Base-by-base conservation (phyloP, 2,329 filamentous ascomycete species). In the Beauveria brongniartii region DNA sequence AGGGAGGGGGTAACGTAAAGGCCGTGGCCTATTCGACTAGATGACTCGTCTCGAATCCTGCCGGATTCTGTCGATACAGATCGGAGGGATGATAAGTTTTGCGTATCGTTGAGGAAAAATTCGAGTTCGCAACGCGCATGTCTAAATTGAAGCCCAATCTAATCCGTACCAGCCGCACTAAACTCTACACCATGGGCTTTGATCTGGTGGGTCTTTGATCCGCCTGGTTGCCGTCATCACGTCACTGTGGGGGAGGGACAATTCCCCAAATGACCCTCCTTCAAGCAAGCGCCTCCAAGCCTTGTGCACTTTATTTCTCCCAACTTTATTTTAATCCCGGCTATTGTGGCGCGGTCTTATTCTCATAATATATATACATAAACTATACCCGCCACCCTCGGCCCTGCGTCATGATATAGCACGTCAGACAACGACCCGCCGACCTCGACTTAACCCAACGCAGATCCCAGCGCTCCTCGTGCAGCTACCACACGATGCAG, bases 401-500 rank as follows among this genome's bases (percentile, higher is more conserved):
- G 24, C 14, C 22, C 43, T 37, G 6, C 55, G 61, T 47, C 61
- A 62, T 62, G 61, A 59, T 62, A 52, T 62, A 62, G 61, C 48
- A 62, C 34, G 43, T 62, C 55, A 54, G 46, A 41, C 55, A 47
- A 43, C 51, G 47, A 47, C 52, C 48, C 43, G 48, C 28, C 50
- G 47, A 30, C 30, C 53, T 53, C n/a, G 44, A 52, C n/a, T 34
- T 37, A 47, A 41, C 9, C 28, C 52, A 51, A 50, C 50, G 55
- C n/a, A 37, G 55, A 34, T 48, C 48, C 9, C 55, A 59, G 44
- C 55, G 61, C 41, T 59, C 61, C 18, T 63, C 55, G 20, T 55
- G 34, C 47, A 30, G 40, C n/a, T 46, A 55, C 46, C 60, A 46
- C 58, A 64, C 48, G 44, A 72, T 72, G 69, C 64, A 68, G n/a